Evolutionary conservation across 2,329 filamentous ascomycete species (phyloP).

Genomic region (Ascochyta fabae): DNA sequence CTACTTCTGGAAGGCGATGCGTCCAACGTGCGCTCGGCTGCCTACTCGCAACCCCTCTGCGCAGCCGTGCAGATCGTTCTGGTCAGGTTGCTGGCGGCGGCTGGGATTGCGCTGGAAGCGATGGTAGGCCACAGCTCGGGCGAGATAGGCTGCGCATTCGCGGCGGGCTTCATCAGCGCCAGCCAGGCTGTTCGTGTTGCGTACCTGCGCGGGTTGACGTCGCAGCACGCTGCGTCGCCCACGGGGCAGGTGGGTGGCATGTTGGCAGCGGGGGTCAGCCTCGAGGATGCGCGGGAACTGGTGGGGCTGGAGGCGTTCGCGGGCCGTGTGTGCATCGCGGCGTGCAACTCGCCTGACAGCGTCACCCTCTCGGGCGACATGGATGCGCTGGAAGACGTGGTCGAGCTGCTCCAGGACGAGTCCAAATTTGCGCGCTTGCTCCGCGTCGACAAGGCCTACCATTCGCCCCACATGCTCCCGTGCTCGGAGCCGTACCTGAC

Average conservation of each 20-base stretch:
- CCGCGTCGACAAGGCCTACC: conserved; percentile 53
- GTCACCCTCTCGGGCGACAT: conserved; percentile 29
- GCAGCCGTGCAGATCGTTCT: conserved; percentile 49
- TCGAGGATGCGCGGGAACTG: neutral
- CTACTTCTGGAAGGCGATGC: neutral
- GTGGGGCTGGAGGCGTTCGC: neutral
- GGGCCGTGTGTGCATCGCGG: neutral
- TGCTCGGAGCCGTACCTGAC: neutral
- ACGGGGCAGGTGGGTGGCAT: conserved; percentile 4
- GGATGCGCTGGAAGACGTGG: neutral
- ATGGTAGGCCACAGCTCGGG: conserved; percentile 53
- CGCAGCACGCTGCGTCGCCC: neutral
- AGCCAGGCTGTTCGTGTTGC: conserved; percentile 27
- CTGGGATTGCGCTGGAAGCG: conserved; percentile 37
- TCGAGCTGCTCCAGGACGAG: conserved; percentile 9
- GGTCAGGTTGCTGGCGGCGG: conserved; percentile 34
- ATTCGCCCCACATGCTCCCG: conserved; percentile 35
- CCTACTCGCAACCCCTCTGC: conserved; percentile 42
- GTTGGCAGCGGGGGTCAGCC: conserved; percentile 10
- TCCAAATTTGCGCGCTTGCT: conserved; percentile 25
- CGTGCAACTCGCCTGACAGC: conserved; percentile 20
- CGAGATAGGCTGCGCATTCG: conserved; percentile 51
- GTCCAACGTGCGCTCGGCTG: conserved; percentile 15
- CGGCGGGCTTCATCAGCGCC: conserved; percentile 29
- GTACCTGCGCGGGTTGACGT: conserved; percentile 28